Evolutionary conservation across 2,329 filamentous ascomycete genomes (phyloP).

Genomic region (Claviceps arundinis): DNA sequence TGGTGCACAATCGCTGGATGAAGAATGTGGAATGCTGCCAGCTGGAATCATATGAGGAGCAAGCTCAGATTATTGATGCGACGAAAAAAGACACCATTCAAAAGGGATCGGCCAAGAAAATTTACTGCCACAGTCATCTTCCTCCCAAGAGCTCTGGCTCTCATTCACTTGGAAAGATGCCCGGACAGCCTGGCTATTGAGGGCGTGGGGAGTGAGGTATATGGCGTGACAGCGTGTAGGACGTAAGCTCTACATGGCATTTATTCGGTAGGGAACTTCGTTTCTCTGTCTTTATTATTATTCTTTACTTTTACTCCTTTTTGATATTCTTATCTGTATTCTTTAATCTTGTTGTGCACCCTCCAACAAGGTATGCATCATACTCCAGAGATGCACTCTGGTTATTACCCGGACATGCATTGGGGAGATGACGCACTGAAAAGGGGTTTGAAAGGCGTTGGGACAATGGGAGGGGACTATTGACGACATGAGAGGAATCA

Average conservation of each 20-base stretch:
- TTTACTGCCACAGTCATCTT: constrained; percentile 46
- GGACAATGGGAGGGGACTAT: background rate
- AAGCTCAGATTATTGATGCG: constrained; percentile 46
- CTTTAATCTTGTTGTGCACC: too few species aligned
- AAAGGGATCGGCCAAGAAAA: constrained; percentile 32
- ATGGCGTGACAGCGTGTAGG: too few species aligned
- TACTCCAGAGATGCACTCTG: too few species aligned
- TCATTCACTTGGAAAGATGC: constrained; percentile 42
- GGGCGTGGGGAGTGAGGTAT: background rate
- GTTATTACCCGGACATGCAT: background rate
- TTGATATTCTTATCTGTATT: background rate
- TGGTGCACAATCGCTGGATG: constrained; percentile 59
- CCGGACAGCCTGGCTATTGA: constrained; percentile 40
- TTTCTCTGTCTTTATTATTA: too few species aligned
- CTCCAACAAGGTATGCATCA: too few species aligned
- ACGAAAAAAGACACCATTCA: constrained; percentile 38
- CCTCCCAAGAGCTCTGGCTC: constrained; percentile 31
- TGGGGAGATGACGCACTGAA: background rate
- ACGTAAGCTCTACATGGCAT: too few species aligned
- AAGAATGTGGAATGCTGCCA: constrained; percentile 69
- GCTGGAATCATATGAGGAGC: constrained; percentile 54
- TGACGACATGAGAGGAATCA: constrained; percentile 1
- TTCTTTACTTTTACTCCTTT: background rate
- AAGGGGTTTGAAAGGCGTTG: background rate
- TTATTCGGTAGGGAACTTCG: too few species aligned